These are phyloP conservation scores for Spergularia azorica DNA, from an alignment of 179 eudicot species.

Conservation along the genomic window DNA sequence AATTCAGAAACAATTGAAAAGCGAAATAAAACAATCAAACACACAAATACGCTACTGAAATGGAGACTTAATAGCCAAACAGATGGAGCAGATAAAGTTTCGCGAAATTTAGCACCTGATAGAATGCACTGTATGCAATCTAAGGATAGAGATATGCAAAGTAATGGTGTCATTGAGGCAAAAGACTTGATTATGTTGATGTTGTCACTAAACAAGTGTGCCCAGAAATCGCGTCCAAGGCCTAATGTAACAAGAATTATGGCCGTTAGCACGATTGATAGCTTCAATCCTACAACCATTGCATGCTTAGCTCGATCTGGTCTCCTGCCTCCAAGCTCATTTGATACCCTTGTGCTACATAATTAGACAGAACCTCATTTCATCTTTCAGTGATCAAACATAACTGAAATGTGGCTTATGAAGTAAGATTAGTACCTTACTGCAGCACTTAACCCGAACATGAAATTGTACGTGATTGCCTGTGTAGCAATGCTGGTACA, in stretches of 20 bases:
- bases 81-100: neutral
- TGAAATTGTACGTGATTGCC: constrained; percentile 56
- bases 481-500: constrained; percentile 67
- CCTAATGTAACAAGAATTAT: constrained; percentile 44
- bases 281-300: constrained; percentile 61
- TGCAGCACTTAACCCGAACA: constrained; percentile 73
- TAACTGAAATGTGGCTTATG: neutral
- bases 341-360: constrained; percentile 75
- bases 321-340: constrained; percentile 78
- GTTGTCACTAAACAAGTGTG: constrained; percentile 59
- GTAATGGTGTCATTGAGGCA: constrained; percentile 57
- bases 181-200: constrained; percentile 40
- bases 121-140: constrained; percentile 71
- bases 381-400: too few relatives aligned
- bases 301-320: constrained; percentile 59
- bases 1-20: neutral
- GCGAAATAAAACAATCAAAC: neutral
- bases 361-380: neutral
- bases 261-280: constrained; percentile 48
- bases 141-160: constrained; percentile 45
- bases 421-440: constrained; percentile 48
- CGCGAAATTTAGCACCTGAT: constrained; percentile 48
- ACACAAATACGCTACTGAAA: neutral
- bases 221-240: constrained; percentile 66
- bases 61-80: too few relatives aligned